Conservation (phyloP, 176 grass and related monocot genomes). For the Musa beccarii region DNA sequence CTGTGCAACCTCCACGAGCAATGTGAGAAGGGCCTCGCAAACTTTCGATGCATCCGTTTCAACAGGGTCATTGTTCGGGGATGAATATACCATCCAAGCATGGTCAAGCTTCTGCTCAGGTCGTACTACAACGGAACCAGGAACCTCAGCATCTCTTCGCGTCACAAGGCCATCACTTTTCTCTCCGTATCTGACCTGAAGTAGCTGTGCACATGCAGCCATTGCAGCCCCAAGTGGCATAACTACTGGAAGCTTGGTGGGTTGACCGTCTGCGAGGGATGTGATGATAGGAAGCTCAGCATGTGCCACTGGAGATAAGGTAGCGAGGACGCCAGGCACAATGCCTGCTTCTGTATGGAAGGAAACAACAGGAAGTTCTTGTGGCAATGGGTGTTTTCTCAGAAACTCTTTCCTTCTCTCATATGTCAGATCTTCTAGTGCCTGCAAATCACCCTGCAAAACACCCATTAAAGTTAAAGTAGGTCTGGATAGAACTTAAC, state of each 20-base stretch:
- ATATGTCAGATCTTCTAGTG: slow-evolving; percentile 73
- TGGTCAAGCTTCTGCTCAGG: slow-evolving; percentile 70
- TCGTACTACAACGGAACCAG: slow-evolving; percentile 53
- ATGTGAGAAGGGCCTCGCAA: slow-evolving; percentile 73
- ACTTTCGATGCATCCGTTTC: slow-evolving; percentile 69
- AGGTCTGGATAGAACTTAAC: no score
- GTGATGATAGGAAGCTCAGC: slow-evolving; percentile 55
- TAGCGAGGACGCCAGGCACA: slow-evolving; percentile 51
- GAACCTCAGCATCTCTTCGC: slow-evolving; percentile 65
- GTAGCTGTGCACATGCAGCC: slow-evolving; percentile 70
- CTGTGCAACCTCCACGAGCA: slow-evolving; percentile 69
- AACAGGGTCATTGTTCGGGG: slow-evolving; percentile 52
- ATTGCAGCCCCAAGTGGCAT: slow-evolving; percentile 73
- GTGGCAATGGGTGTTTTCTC: slow-evolving; percentile 40
- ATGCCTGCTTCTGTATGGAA: slow-evolving; percentile 92
- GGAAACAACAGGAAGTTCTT: slow-evolving; percentile 61
- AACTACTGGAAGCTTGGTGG: slow-evolving; percentile 63
- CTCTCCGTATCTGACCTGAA: slow-evolving; percentile 66
- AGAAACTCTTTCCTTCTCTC: slow-evolving; percentile 71
- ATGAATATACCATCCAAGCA: slow-evolving; percentile 91
- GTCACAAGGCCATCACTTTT: slow-evolving; percentile 89
- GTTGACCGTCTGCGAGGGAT: slow-evolving; percentile 27
- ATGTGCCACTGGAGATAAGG: slow-evolving; percentile 78
- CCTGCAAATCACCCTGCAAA: slow-evolving; percentile 68
- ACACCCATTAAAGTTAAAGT: no score